Percentiles rank a stretch among this genome's conserved stretches.
Evolutionary conservation across 1,284 basidiomycete species (phyloP).

Genomic region (Xerocomus minutiporus): DNA sequence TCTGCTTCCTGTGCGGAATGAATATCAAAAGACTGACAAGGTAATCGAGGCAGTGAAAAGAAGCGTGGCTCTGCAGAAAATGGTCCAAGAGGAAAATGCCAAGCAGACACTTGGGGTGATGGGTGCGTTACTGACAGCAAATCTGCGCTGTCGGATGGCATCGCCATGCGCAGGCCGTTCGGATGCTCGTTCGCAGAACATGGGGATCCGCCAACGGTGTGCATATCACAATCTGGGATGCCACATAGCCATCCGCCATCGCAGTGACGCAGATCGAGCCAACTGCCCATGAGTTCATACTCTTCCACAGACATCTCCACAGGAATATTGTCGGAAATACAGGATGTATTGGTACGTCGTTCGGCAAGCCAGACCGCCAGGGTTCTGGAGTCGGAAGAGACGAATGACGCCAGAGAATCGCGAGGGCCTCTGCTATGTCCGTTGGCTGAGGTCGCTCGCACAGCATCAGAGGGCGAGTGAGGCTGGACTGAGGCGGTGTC

Average conservation of each 20-base stretch:
- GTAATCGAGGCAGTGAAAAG: slow-evolving; percentile 30
- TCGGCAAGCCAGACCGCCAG: slow-evolving; percentile 40
- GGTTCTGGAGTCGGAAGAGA: slow-evolving; percentile 34
- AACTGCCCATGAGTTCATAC: slow-evolving; percentile 47
- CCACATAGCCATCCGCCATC: slow-evolving; percentile 29
- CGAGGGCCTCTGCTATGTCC: slow-evolving; percentile 2
- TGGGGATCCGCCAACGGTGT: slow-evolving; percentile 25
- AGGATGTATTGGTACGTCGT: slow-evolving; percentile 22
- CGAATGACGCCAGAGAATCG: slow-evolving; percentile 24
- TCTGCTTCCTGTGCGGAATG: slow-evolving; percentile 15
- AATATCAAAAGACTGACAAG: slow-evolving; percentile 18
- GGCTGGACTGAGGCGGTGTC: background rate
- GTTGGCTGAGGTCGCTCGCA: slow-evolving; percentile 1
- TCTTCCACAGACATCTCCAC: slow-evolving; percentile 40
- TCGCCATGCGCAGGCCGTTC: slow-evolving; percentile 18
- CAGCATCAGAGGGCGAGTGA: background rate
- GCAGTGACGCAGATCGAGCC: slow-evolving; percentile 33
- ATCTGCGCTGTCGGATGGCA: slow-evolving; percentile 27
- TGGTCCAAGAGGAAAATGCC: slow-evolving; percentile 12
- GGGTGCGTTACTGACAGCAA: slow-evolving; percentile 4
- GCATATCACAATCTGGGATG: slow-evolving; percentile 28
- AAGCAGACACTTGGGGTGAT: slow-evolving; percentile 3
- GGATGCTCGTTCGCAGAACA: slow-evolving; percentile 8
- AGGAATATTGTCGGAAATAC: slow-evolving; percentile 19
- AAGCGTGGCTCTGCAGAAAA: slow-evolving; percentile 14